A percentile compares a stretch with the other conserved stretches of the same genome.
Conservation (phyloP, 306 rosid genomes). For the Carpinus fangiana region DNA sequence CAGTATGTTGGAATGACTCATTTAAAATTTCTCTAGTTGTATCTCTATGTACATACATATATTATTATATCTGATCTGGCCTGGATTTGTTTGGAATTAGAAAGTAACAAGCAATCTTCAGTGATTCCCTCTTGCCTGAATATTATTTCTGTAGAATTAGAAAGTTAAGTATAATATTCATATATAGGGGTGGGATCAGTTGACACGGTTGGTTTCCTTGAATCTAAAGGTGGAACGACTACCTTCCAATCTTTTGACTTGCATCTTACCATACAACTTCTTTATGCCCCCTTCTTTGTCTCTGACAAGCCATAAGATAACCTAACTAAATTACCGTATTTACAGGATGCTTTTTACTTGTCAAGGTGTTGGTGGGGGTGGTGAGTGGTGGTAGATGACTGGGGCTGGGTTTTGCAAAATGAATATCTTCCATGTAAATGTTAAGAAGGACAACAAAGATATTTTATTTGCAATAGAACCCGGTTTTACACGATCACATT, state of each 20-base stretch:
- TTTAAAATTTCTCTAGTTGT: slow-evolving; percentile 2
- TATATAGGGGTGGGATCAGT: not conserved
- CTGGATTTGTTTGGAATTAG: not conserved
- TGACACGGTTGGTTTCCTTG: not conserved
- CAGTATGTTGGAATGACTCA: slow-evolving; percentile 54
- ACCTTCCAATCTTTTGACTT: not conserved
- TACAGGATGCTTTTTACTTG: too few species aligned
- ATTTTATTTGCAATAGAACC: not conserved
- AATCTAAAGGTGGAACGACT: not conserved
- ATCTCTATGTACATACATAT: slow-evolving; percentile 6
- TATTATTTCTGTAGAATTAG: not conserved
- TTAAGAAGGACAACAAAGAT: not conserved
- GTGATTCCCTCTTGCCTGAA: not conserved
- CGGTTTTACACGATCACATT: not conserved
- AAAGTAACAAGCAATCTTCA: too few species aligned
- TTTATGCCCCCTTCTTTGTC: not conserved
- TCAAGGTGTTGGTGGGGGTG: not conserved
- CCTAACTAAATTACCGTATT: not conserved
- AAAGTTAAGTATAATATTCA: not conserved
- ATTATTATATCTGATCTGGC: slow-evolving; percentile 6
- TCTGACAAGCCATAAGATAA: not conserved
- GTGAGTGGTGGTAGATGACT: not conserved
- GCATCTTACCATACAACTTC: not conserved
- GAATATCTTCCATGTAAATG: not conserved
- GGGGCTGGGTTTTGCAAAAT: not conserved